Evolutionary conservation across 2,329 filamentous ascomycete species (phyloP).

Genomic region (Ampelomyces quisqualis): DNA sequence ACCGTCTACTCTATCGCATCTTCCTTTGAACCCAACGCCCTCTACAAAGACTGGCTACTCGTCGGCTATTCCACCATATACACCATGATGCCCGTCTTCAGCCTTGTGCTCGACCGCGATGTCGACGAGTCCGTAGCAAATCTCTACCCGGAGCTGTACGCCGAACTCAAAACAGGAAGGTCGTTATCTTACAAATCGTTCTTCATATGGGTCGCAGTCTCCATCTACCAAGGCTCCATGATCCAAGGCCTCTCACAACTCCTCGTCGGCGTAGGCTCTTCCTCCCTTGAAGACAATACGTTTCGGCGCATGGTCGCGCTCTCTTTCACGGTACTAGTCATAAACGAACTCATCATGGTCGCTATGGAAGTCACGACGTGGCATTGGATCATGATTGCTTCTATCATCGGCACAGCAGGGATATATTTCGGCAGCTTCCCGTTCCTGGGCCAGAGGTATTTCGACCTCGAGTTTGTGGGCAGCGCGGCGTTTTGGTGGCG

Average conservation of each 20-base stretch:
- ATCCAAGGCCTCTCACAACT: slow-evolving; percentile 95
- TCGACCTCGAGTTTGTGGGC: slow-evolving; percentile 77
- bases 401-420: slow-evolving; percentile 76
- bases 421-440: slow-evolving; percentile 82
- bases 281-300: slow-evolving; percentile 8
- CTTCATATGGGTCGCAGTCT: slow-evolving; percentile 94
- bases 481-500: slow-evolving; percentile 87
- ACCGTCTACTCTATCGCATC: slow-evolving; percentile 96
- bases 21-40: slow-evolving; percentile 86
- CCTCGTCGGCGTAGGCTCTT: slow-evolving; percentile 68
- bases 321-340: slow-evolving; percentile 84
- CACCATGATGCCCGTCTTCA: slow-evolving; percentile 90
- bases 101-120: slow-evolving; percentile 89
- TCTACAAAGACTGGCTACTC: slow-evolving; percentile 93
- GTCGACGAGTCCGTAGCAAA: slow-evolving; percentile 93
- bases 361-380: slow-evolving; percentile 95
- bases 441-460: slow-evolving; percentile 86
- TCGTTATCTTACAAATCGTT: slow-evolving; percentile 91
- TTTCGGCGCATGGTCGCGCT: slow-evolving; percentile 74
- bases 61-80: slow-evolving; percentile 97
- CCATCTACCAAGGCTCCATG: slow-evolving; percentile 90
- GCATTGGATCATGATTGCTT: slow-evolving; percentile 89
- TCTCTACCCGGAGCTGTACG: slow-evolving; percentile 95
- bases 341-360: slow-evolving; percentile 97
- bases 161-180: slow-evolving; percentile 87